These are phyloP conservation scores for Leishmania tarentolae DNA, from an alignment of 208 protist species.

Conservation along the genomic window DNA sequence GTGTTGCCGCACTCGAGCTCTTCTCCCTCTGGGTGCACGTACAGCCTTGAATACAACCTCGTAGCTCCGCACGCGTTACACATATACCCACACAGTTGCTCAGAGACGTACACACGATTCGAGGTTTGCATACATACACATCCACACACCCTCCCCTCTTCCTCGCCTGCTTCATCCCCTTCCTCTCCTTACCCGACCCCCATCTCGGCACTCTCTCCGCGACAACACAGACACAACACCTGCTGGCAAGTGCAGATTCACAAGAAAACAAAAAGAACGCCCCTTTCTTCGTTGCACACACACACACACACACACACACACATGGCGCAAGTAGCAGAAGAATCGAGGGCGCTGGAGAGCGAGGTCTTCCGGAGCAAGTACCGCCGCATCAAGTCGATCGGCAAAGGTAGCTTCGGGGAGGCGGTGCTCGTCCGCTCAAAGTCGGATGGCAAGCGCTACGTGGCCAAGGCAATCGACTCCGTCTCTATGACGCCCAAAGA, in stretches of 20 bases:
- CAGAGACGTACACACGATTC: conserved; percentile 10
- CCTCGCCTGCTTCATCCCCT: not conserved
- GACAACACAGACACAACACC: not conserved
- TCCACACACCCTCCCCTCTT: not conserved
- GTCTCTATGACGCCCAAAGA: conserved; percentile 89
- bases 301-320: not conserved
- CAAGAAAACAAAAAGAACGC: not conserved
- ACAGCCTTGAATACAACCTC: not conserved
- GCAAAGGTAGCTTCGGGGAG: conserved; percentile 93
- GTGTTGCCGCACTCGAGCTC: not conserved
- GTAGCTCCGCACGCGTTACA: not conserved
- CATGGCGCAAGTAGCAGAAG: conserved; percentile 76
- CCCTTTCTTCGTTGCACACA: conserved; percentile 8
- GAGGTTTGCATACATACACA: not conserved
- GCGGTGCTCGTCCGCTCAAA: conserved; percentile 90
- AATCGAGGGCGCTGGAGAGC: conserved; percentile 76
- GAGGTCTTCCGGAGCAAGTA: conserved; percentile 89
- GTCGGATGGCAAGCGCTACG: conserved; percentile 88
- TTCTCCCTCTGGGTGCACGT: not conserved
- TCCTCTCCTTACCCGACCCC: not conserved
- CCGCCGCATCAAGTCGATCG: conserved; percentile 86
- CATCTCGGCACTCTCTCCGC: not conserved
- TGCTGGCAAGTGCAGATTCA: not conserved
- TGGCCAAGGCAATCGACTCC: conserved; percentile 92
- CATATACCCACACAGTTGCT: not conserved